Base-by-base conservation (phyloP, 495 filamentous ascomycete species). In the Penicillium odoratum region DNA sequence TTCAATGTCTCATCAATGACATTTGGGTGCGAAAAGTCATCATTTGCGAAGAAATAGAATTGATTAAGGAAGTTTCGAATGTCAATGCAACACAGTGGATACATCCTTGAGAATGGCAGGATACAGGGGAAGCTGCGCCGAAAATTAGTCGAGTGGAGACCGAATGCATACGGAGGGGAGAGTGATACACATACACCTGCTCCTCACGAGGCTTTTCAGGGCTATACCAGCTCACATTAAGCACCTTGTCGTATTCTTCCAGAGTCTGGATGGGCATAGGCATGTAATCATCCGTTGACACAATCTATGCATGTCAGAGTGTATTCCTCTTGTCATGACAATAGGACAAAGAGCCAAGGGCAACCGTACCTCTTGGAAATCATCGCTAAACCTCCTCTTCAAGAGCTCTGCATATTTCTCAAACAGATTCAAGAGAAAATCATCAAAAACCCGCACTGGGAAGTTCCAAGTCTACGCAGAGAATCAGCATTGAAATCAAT, bases 251-350 rank as follows among this genome's bases (percentile, higher is more conserved):
- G 69, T 95, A 97, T 64, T 97, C 92, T 55, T 95, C 92, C n/a
- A 80, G 61, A 26, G 86, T 90, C 57, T 89, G 86, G 64, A 97
- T 95, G 6, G 90, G 87, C 95, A 99, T 98, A 18, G 95, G 95
- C 93, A 98, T 97, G 72, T 98, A 99, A 69, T 99, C 94, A 69
- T 99, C 94, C 11, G 92, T 96, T 10, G 87, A 90, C 29, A 99
- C 91, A 70, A 97, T 96, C 86, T 94, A 57, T 46, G 18, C 21
- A 36, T 7, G 42, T 71, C 33, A 69, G 56, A 47, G 58, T 50
- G 4, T 28, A 15, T 9, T 21, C 30, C 53, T 16, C 10, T 34
- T 25, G 49, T n/a, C 8, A n/a, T 49, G n/a, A 21, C 29, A 47
- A 47, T n/a, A 51, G 31, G 18, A 3, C 18, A 44, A 46, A 21